Evolutionary conservation across 2,329 filamentous ascomycete genomes (phyloP), one percentile per base, ranked within the genome.

Genomic region (Mycosphaerella arachidis): DNA sequence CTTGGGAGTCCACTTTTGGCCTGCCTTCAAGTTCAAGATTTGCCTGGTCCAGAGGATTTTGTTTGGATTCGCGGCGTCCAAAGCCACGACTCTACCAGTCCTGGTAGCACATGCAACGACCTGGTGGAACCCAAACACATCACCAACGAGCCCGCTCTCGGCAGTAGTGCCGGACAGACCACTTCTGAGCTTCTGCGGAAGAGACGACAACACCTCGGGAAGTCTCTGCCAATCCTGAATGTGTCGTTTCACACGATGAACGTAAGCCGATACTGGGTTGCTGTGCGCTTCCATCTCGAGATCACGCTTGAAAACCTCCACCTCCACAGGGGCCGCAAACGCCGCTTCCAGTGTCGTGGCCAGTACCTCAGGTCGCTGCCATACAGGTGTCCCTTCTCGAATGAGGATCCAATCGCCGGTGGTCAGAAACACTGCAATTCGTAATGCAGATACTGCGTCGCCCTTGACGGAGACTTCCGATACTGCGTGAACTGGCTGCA

Each of bases 121-220:
- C 75, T 96, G 96, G 73, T 90, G 88, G 75, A 97, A 93, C 4
- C 93, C 93, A 73, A 97, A 97, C 43, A 82, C 85, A 68, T 94
- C 89, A 16, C 86, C 82, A 18, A 79, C 77, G n/a, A 88, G 77
- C 6, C 79, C 79, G 30, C 78, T 75, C 27, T 73, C 71, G 7
- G 65, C 67, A 30, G 64, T 71, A 4, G 68, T 71, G 48, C 77
- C 77, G 24, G 76, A 63, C 27, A 80, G 70, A 37, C 72, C 77
- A 51, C 83, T 83, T 2, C 92, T 69, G 13, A 97, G 76, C 27
- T 86, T 85, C 48, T 81, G 76, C 4, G 91, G 91, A 9, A 97
- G 79, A 16, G 80, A 80, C 63, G 85, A 81, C 2, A 96, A 75
- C 76, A 88, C 95, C 0, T 80, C 82, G 0, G 92, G 92, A 4